Percentiles rank a stretch among this genome's conserved stretches.
phyloP scores from a whole-genome alignment of 2,329 filamentous ascomycete species.

The Fusarium sp. region DNA sequence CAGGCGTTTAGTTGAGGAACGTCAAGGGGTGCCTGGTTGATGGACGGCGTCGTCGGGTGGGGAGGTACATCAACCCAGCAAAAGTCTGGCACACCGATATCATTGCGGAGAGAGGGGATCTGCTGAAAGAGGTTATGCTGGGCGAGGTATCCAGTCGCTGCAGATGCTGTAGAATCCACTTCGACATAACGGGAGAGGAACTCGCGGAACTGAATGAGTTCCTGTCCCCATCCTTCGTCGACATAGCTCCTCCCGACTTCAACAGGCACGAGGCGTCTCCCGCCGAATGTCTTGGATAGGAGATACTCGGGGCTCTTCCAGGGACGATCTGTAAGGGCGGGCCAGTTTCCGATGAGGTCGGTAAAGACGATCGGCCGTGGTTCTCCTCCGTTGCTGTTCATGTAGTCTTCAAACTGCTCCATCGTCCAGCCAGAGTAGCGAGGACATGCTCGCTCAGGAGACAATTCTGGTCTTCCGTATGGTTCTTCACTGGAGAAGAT shows the following conservation, averaged over 20 bases:
- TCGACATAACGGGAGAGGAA: conserved; percentile 72
- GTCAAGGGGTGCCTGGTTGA: conserved; percentile 54
- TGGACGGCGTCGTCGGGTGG: conserved; percentile 52
- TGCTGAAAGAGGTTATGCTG: conserved; percentile 89
- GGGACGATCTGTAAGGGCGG: conserved; percentile 69
- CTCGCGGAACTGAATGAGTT: conserved; percentile 74
- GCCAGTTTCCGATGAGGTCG: conserved; percentile 71
- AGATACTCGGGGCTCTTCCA: conserved; percentile 82
- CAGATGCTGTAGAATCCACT: neutral
- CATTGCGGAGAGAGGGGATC: conserved; percentile 75
- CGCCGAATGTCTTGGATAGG: conserved; percentile 74
- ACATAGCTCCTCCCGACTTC: conserved; percentile 89
- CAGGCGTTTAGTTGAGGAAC: conserved; percentile 84
- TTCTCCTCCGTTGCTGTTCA: conserved; percentile 55
- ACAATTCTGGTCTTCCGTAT: conserved; percentile 42
- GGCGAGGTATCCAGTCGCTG: conserved; percentile 77
- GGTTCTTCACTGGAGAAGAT: conserved; percentile 45
- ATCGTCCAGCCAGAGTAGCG: conserved; percentile 57
- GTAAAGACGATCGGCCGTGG: conserved; percentile 74
- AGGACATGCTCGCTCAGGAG: conserved; percentile 38
- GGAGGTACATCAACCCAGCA: conserved; percentile 76
- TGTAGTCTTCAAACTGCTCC: conserved; percentile 67
- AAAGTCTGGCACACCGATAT: conserved; percentile 83
- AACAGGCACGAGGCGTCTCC: conserved; percentile 81
- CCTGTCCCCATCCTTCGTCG: conserved; percentile 83